Evolutionary conservation across 108 stramenopile genomes (phyloP).

Genomic region (Epithemia pelagica): DNA sequence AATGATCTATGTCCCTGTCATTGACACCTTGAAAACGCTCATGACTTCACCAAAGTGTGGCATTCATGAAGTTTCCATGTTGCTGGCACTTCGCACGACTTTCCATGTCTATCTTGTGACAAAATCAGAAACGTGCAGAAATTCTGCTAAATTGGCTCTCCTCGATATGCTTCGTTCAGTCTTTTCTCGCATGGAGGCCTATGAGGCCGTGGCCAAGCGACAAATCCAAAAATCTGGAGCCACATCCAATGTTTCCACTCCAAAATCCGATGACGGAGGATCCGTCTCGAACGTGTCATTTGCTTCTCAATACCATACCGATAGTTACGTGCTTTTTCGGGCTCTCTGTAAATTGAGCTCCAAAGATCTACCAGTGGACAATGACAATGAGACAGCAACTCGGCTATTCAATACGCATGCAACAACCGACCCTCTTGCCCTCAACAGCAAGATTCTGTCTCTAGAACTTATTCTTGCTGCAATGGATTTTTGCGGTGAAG

Average conservation of each 20-base stretch:
- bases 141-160: conserved; percentile 79
- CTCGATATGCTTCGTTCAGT: conserved; percentile 88
- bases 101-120: conserved; percentile 94
- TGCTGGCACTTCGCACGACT: conserved; percentile 80
- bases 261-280: background rate
- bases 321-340: conserved; percentile 92
- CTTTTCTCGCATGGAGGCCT: conserved; percentile 90
- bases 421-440: conserved; percentile 69
- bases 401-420: conserved; percentile 30
- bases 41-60: conserved; percentile 73
- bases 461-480: conserved; percentile 88
- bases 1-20: conserved; percentile 43
- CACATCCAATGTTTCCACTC: background rate
- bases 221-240: conserved; percentile 4
- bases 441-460: conserved; percentile 85
- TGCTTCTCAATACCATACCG: conserved; percentile 85
- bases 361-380: conserved; percentile 75
- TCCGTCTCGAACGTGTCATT: conserved; percentile 20
- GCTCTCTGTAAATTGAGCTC: conserved; percentile 91
- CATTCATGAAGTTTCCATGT: conserved; percentile 90
- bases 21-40: conserved; percentile 44
- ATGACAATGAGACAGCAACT: conserved; percentile 21
- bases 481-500: conserved; percentile 70
- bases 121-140: conserved; percentile 58
- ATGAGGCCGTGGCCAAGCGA: conserved; percentile 30